Conservation (phyloP, 768 basidiomycete species). For the Coprinellus micaceus region DNA sequence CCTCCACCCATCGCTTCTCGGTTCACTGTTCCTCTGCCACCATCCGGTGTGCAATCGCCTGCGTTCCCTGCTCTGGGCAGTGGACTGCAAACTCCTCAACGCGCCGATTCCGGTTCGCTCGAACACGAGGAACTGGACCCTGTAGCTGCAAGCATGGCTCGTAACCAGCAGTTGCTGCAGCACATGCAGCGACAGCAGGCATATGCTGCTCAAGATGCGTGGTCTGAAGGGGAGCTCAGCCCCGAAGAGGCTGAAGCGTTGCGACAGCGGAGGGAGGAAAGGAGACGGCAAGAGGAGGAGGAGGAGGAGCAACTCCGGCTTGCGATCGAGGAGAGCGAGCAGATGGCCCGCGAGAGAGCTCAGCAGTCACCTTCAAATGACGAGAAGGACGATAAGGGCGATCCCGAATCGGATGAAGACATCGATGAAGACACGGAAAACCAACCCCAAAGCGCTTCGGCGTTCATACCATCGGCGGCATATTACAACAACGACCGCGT, state of each 20-base stretch:
- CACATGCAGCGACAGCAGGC: constrained; percentile 67
- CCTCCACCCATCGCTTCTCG: constrained; percentile 5
- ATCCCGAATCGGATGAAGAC: constrained; percentile 16
- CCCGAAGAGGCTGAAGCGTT: constrained; percentile 29
- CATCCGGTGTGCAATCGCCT: constrained; percentile 7
- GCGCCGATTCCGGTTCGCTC: constrained; percentile 10
- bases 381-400: constrained; percentile 21
- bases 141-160: constrained; percentile 64
- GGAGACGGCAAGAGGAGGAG: constrained; percentile 38
- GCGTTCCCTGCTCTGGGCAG: constrained; percentile 12
- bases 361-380: neutral
- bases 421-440: neutral
- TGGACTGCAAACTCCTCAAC: constrained; percentile 4
- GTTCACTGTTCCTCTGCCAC: constrained; percentile 13
- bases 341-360: constrained; percentile 28
- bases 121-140: constrained; percentile 42
- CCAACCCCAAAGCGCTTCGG: neutral
- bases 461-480: neutral
- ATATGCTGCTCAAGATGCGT: constrained; percentile 57
- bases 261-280: constrained; percentile 29
- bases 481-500: constrained; percentile 34
- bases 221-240: constrained; percentile 34
- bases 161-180: constrained; percentile 56
- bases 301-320: constrained; percentile 58
- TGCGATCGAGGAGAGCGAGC: constrained; percentile 61